Evolutionary conservation across 768 basidiomycete species (phyloP), one percentile per base, ranked within the genome.

Genomic region (Hemileccinum impolitum): DNA sequence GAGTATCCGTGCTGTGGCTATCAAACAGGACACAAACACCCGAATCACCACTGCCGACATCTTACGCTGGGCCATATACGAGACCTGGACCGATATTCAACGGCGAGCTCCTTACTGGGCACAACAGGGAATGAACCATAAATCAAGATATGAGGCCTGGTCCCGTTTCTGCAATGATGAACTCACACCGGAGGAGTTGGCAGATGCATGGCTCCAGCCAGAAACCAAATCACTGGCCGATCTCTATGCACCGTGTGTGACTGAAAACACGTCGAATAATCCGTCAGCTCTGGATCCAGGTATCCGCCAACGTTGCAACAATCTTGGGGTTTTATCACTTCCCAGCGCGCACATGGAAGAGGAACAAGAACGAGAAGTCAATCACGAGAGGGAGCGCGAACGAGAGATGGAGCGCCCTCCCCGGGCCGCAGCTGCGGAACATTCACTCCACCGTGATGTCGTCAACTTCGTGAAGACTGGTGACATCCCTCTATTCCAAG

Each of bases 61-160:
- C 34, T 34, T 77, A 6, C 55, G 59, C 19, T 79, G 78, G 78
- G 56, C 67, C 1, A 73, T 78, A 62, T 54, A 50, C 2, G 70
- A 75, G 49, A 76, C 76, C 7, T 77, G 74, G 52, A 43, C 31
- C 0, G 63, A 74, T 19, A 72, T 76, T 32, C 53, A 66, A 19
- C 65, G 61, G n/a, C 57, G 72, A 45, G 61, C 67, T 50, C 63
- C 71, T 10, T 68, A 67, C 38, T 77, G 74, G 74, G 67, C 60
- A n/a, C 63, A 70, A 31, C 75, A 78, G 32, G 55, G 61, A n/a
- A 57, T 42, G 17, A 50, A 37, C 8, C 54, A 60, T 21, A 34
- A 31, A 1, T 19, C 36, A 1, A 50, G 58, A 30, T 26, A 46
- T 4, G 26, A 44, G 1, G 51, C 59, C 12, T 63, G 54, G 62